Evolutionary conservation across 2,329 filamentous ascomycete species (phyloP), one percentile per base, ranked within the genome.

Genomic region (Daldinia sp.): DNA sequence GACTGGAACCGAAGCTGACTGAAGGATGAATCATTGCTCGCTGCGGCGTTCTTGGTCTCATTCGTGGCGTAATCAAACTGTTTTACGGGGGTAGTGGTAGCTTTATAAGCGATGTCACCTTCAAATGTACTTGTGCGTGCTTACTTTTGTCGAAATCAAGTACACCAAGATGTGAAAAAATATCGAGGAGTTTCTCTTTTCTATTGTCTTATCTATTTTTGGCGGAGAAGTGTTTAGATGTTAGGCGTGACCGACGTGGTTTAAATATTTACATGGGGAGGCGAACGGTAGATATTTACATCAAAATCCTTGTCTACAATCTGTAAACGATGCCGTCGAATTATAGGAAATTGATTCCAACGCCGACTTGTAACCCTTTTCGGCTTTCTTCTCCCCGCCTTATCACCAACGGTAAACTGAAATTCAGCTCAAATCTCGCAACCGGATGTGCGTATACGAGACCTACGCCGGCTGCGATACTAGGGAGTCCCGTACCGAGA

Each of bases 361-460:
- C 92, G n/a, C 95, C 95, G 72, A 99, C 89, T 76, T 95, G 93
- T 67, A 99, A 75, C 0, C 95, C 95, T 80, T 99, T 99, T 57
- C 94, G 87, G 13, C 88, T 90, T 71, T 95, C 90, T 79, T 99
- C 95, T 32, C 93, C 93, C 67, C 85, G 89, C 61, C 95, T 85
- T 72, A 93, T 77, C 15, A 94, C 89, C 61, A 99, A 77, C 1
- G 95, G 95, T 69, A 99, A 77, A 71, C 91, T 93, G 76, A 99
- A 97, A 78, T 99, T 99, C 70, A 99, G 82, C 81, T 99, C 95
- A 68, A 99, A 97, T 58, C 95, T 83, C 9, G 95, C 95, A 17
- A 94, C 90, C 0, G 94, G 94, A 73, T 98, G 94, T 3, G 94
- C 95, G 75, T 99, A 99, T 1, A 99, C 94, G 19, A 99, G 80